These are phyloP conservation scores for Mycosphaerella sp. DNA, from an alignment of 2,329 filamentous ascomycete species.

Conservation along the genomic window DNA sequence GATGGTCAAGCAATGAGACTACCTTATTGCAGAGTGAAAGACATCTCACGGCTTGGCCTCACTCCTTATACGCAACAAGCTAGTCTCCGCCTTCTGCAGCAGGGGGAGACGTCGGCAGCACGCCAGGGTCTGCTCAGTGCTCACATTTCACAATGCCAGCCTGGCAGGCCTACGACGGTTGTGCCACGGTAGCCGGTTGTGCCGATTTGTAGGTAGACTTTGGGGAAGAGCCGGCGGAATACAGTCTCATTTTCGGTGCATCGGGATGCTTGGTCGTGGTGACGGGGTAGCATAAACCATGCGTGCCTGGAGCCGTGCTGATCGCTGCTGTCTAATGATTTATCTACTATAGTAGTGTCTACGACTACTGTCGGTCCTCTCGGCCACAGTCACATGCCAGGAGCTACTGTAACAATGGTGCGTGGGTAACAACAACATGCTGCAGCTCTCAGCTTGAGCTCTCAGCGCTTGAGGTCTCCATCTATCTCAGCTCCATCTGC, in stretches of 20 bases:
- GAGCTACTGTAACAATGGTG: background rate
- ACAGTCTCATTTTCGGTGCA: background rate
- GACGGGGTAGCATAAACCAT: background rate
- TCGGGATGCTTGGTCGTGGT: background rate
- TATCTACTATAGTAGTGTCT: background rate
- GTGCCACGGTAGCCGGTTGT: conserved; percentile 11
- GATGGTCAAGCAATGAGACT: background rate
- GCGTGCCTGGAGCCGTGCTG: background rate
- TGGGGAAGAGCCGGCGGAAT: conserved; percentile 1
- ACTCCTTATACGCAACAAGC: background rate
- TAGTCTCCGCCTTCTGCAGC: background rate
- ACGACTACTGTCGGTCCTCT: background rate
- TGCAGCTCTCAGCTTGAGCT: conserved; percentile 15
- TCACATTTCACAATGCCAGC: background rate
- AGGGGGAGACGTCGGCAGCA: background rate
- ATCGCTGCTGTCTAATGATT: too few species aligned
- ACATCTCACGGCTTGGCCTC: background rate
- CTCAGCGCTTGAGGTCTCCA: conserved; percentile 12
- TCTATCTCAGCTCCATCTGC: background rate
- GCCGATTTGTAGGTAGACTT: background rate
- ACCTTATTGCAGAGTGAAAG: too few species aligned
- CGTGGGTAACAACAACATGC: background rate
- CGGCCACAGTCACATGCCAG: conserved; percentile 7
- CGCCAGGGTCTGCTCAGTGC: background rate
- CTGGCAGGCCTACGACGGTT: conserved; percentile 10